Evolutionary conservation across 495 filamentous ascomycete genomes (phyloP).

Genomic region (Hypoxylon lienhwacheense): DNA sequence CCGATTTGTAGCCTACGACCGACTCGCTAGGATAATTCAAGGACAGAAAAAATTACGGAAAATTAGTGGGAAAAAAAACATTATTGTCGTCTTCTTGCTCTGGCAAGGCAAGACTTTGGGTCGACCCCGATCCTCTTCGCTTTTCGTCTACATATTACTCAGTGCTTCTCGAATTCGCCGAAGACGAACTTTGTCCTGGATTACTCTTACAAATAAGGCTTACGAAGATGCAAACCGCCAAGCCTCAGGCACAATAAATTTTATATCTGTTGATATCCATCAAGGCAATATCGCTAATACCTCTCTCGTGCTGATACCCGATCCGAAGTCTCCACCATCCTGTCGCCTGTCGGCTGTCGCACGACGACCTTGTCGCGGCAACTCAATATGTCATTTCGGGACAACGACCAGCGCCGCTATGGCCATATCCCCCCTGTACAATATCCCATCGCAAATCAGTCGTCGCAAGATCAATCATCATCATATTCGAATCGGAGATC

Average conservation of each 20-base stretch:
- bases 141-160: conserved; percentile 14
- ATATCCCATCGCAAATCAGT: conserved; percentile 51
- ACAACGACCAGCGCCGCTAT: conserved; percentile 59
- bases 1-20: conserved; percentile 8
- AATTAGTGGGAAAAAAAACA: no score
- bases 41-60: no score
- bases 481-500: conserved; percentile 58
- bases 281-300: conserved; percentile 26
- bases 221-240: conserved; percentile 19
- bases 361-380: conserved; percentile 14
- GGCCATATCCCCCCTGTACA: conserved; percentile 61
- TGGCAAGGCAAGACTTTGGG: not conserved
- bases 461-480: conserved; percentile 38
- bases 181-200: conserved; percentile 25
- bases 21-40: not conserved
- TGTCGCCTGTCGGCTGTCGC: conserved; percentile 10
- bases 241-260: conserved; percentile 23
- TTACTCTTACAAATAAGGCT: conserved; percentile 11
- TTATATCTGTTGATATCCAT: conserved; percentile 12
- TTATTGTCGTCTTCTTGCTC: not conserved
- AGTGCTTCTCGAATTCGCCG: conserved; percentile 23
- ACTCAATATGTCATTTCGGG: conserved; percentile 55
- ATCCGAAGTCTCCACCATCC: conserved; percentile 15
- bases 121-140: not conserved
- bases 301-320: conserved; percentile 19